phyloP scores from a whole-genome alignment of 2,329 filamentous ascomycete genomes.

The Talaromyces sp. region DNA sequence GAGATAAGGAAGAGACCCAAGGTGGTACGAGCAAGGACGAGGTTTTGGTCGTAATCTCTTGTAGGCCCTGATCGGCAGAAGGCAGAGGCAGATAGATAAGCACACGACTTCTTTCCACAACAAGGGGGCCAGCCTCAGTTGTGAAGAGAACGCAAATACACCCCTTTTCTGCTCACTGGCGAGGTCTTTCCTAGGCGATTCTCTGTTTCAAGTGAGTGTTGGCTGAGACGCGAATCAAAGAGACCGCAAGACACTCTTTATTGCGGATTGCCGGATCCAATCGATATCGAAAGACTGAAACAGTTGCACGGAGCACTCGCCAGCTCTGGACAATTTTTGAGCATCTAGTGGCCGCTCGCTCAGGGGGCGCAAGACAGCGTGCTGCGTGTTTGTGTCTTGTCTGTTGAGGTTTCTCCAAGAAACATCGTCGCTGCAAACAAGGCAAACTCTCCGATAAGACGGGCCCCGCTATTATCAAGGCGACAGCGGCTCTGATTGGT shows the following conservation, averaged over 20 bases:
- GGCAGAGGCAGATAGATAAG: not conserved
- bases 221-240: not conserved
- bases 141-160: not conserved
- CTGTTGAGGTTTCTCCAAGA: not conserved
- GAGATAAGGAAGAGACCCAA: not conserved
- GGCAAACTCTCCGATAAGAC: not conserved
- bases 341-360: not conserved
- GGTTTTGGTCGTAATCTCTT: not conserved
- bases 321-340: not conserved
- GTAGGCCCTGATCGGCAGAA: not conserved
- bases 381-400: not conserved
- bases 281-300: not conserved
- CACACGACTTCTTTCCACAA: not conserved
- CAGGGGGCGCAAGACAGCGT: not conserved
- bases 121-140: not conserved
- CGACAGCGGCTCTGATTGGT: slow-evolving; percentile 1
- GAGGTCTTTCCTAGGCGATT: not conserved
- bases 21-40: not conserved
- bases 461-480: not conserved
- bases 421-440: not conserved
- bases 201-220: not conserved
- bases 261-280: not conserved
- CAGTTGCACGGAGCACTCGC: not conserved
- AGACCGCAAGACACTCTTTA: not conserved
- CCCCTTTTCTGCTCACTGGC: not conserved